phyloP scores from a whole-genome alignment of 495 filamentous ascomycete genomes.

The Aspergillus conjunctus region DNA sequence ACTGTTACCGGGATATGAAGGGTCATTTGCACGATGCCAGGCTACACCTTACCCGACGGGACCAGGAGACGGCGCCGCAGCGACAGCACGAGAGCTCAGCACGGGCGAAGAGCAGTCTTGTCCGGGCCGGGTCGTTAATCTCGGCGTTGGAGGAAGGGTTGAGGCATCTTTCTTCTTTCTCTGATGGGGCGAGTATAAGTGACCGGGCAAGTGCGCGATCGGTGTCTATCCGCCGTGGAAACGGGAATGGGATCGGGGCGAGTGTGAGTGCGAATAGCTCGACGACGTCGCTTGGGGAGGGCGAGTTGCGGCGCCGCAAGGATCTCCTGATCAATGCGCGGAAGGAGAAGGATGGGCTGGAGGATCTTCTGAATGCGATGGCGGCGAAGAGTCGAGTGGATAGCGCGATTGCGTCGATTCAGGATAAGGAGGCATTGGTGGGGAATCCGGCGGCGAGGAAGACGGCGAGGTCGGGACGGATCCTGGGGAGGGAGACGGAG shows the following conservation, averaged over 20 bases:
- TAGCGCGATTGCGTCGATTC: conserved; percentile 48
- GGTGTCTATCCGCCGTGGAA: conserved; percentile 1
- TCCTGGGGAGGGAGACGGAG: conserved; percentile 88
- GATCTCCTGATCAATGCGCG: conserved; percentile 77
- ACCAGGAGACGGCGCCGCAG: conserved; percentile 68
- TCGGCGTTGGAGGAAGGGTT: conserved; percentile 71
- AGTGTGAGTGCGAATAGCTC: conserved; percentile 6
- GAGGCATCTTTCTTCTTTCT: conserved; percentile 40
- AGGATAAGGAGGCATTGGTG: conserved; percentile 60
- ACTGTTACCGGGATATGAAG: conserved; percentile 83
- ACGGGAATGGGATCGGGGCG: conserved; percentile 1
- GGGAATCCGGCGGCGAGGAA: conserved; percentile 27
- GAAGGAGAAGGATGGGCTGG: conserved; percentile 85
- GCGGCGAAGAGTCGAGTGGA: conserved; percentile 57
- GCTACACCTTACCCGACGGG: conserved; percentile 70
- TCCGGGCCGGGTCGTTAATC: conserved; percentile 72
- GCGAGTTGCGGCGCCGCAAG: conserved; percentile 79
- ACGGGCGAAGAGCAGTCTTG: conserved; percentile 77
- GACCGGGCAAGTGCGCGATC: neutral
- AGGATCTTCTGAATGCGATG: conserved; percentile 75
- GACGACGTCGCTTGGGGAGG: conserved; percentile 64
- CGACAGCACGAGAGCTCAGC: conserved; percentile 77
- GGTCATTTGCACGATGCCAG: conserved; percentile 78
- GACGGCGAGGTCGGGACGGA: conserved; percentile 56
- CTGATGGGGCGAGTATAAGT: neutral